Evolutionary conservation across 2,329 filamentous ascomycete species (phyloP).

Genomic region (Aureobasidium namibiae): DNA sequence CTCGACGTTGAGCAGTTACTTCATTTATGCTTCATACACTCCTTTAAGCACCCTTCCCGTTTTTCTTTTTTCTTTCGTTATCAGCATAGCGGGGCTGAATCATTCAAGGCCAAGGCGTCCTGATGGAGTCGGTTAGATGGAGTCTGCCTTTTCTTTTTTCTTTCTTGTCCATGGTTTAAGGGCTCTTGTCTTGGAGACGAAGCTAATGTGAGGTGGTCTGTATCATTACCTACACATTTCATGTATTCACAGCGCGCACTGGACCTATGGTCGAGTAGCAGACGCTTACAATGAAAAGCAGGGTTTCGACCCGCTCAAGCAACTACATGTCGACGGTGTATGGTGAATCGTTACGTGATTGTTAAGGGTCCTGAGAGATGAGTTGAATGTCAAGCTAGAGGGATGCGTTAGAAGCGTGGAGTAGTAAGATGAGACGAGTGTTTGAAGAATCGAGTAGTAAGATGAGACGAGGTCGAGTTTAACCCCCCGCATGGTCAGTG

Average conservation of each 20-base stretch:
- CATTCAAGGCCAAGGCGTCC: neutral
- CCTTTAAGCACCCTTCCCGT: constrained; percentile 5
- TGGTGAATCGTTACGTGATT: neutral
- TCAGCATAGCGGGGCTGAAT: constrained; percentile 13
- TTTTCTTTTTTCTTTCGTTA: neutral
- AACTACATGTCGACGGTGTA: neutral
- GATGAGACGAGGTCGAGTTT: neutral
- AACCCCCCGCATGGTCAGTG: neutral
- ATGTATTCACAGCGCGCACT: constrained; percentile 9
- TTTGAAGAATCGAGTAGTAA: neutral
- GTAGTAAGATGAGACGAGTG: neutral
- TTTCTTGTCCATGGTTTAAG: constrained; percentile 2
- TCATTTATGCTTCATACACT: neutral
- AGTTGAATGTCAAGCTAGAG: neutral
- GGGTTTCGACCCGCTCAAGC: neutral
- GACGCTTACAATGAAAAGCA: constrained; percentile 6
- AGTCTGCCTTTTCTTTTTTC: neutral
- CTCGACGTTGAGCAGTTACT: neutral
- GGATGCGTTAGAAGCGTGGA: neutral
- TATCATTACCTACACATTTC: constrained; percentile 13
- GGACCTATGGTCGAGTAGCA: constrained; percentile 7
- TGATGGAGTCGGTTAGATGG: neutral
- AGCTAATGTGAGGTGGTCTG: constrained; percentile 12
- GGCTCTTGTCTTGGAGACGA: neutral
- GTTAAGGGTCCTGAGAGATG: neutral